A percentile compares a stretch with the other conserved stretches of the same genome.
These are phyloP conservation scores for Colletotrichum orchidophilum DNA, from an alignment of 2,329 filamentous ascomycete genomes.

Conservation along the genomic window DNA sequence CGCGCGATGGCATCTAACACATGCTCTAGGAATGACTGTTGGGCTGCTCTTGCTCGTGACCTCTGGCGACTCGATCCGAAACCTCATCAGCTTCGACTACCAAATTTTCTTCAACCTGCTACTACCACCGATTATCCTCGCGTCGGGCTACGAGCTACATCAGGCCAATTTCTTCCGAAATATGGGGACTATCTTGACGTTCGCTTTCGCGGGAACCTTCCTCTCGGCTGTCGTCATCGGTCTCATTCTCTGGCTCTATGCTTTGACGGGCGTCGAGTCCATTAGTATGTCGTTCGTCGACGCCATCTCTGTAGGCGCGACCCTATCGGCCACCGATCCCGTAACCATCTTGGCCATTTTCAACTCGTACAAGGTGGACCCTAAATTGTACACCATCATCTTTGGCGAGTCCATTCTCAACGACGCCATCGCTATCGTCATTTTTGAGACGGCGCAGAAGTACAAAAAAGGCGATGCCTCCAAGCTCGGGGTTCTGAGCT, in stretches of 20 bases:
- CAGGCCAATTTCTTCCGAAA: slow-evolving; percentile 99
- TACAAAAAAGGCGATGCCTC: slow-evolving; percentile 81
- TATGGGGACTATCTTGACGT: slow-evolving; percentile 95
- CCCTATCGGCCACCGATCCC: slow-evolving; percentile 94
- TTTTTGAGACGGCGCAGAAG: slow-evolving; percentile 96
- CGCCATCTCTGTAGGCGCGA: slow-evolving; percentile 95
- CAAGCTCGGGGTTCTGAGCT: slow-evolving; percentile 79
- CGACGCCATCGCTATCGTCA: slow-evolving; percentile 96
- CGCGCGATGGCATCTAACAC: background rate
- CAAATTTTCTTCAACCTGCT: slow-evolving; percentile 99
- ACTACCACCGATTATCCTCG: slow-evolving; percentile 97
- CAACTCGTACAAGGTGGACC: slow-evolving; percentile 99
- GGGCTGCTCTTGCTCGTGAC: slow-evolving; percentile 87
- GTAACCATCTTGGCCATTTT: slow-evolving; percentile 99
- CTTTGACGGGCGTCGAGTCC: slow-evolving; percentile 84
- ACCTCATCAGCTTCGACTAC: slow-evolving; percentile 95
- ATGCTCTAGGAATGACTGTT: slow-evolving; percentile 84
- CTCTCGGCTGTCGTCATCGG: slow-evolving; percentile 96
- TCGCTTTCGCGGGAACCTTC: slow-evolving; percentile 96
- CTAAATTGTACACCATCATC: slow-evolving; percentile 97
- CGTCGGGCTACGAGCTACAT: slow-evolving; percentile 96
- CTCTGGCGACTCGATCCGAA: slow-evolving; percentile 84
- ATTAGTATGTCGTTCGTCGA: slow-evolving; percentile 92
- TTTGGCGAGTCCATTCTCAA: slow-evolving; percentile 99
- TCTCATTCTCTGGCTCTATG: slow-evolving; percentile 88